Conservation (phyloP, 2,329 filamentous ascomycete genomes). For the Trichothecium roseum region DNA sequence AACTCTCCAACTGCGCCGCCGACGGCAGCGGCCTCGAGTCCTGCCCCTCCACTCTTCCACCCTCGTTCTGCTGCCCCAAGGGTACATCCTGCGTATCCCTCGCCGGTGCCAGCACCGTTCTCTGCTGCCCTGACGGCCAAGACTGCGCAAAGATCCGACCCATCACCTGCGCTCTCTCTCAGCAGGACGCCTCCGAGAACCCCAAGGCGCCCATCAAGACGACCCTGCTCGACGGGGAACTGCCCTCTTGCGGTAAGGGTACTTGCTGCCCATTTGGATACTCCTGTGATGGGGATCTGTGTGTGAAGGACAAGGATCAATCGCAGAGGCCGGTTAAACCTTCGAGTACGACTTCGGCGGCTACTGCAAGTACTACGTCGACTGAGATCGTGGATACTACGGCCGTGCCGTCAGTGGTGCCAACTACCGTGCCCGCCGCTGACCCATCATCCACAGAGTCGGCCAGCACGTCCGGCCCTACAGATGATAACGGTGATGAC, state of each 20-base stretch:
- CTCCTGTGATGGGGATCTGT: slow-evolving; percentile 40
- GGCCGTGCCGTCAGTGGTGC: not conserved
- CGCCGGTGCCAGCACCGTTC: slow-evolving; percentile 52
- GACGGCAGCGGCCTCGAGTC: slow-evolving; percentile 30
- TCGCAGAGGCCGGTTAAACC: slow-evolving; percentile 17
- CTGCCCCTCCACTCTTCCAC: slow-evolving; percentile 47
- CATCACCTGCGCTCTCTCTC: slow-evolving; percentile 52
- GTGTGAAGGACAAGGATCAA: slow-evolving; percentile 43
- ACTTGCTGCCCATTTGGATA: slow-evolving; percentile 68
- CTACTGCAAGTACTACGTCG: not conserved
- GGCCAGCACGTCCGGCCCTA: slow-evolving; percentile 6
- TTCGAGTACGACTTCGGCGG: slow-evolving; percentile 2
- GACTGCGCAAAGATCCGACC: slow-evolving; percentile 52
- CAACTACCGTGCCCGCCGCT: not conserved
- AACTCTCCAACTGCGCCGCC: slow-evolving; percentile 34
- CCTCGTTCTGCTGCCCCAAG: slow-evolving; percentile 55
- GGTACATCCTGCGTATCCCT: slow-evolving; percentile 47
- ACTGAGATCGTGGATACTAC: slow-evolving; percentile 2
- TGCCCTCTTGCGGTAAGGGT: slow-evolving; percentile 44
- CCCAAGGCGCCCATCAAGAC: slow-evolving; percentile 57
- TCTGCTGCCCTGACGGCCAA: slow-evolving; percentile 57
- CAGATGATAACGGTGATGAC: slow-evolving; percentile 2
- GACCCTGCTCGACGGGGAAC: slow-evolving; percentile 43
- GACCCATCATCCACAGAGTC: not conserved
- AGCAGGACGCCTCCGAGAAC: slow-evolving; percentile 47